Evolutionary conservation across 2,329 filamentous ascomycete genomes (phyloP).

Genomic region (Hymenoscyphus repandus): DNA sequence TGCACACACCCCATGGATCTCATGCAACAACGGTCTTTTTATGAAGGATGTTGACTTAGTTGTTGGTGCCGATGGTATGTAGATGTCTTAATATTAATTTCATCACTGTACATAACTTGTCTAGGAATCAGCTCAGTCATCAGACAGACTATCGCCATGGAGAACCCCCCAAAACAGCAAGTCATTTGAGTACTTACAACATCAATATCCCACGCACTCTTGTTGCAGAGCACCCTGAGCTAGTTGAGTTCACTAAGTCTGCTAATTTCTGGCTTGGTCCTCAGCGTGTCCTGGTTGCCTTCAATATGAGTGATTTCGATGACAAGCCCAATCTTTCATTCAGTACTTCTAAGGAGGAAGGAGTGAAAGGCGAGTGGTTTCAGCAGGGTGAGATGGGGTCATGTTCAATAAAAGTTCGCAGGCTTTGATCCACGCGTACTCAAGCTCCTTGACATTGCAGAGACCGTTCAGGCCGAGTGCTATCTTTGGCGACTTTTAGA

Average conservation of each 20-base stretch:
- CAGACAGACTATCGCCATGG: not conserved
- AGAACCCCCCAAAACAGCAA: not conserved
- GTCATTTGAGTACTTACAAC: not conserved
- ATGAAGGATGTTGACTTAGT: slow-evolving; percentile 7
- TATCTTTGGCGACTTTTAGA: slow-evolving; percentile 3
- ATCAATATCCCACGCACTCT: not conserved
- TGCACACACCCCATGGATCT: not conserved
- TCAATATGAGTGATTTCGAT: not conserved
- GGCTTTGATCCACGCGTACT: not conserved
- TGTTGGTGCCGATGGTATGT: slow-evolving; percentile 8
- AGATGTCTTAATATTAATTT: not conserved
- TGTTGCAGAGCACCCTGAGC: not conserved
- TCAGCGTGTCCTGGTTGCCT: not conserved
- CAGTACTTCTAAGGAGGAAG: not conserved
- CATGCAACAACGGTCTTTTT: not conserved
- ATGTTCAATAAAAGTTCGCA: not conserved
- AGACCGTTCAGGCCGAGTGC: not conserved
- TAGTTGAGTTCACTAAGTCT: not conserved
- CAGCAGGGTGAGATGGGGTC: not conserved
- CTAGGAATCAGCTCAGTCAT: slow-evolving; percentile 1
- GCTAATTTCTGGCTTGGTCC: slow-evolving; percentile 1
- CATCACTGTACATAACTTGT: too few relatives aligned
- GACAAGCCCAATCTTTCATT: not conserved
- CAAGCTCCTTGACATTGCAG: not conserved
- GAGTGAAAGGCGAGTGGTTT: not conserved